Conservation (phyloP, 192 early-diverging fungal species). For the Coemansia erecta region DNA sequence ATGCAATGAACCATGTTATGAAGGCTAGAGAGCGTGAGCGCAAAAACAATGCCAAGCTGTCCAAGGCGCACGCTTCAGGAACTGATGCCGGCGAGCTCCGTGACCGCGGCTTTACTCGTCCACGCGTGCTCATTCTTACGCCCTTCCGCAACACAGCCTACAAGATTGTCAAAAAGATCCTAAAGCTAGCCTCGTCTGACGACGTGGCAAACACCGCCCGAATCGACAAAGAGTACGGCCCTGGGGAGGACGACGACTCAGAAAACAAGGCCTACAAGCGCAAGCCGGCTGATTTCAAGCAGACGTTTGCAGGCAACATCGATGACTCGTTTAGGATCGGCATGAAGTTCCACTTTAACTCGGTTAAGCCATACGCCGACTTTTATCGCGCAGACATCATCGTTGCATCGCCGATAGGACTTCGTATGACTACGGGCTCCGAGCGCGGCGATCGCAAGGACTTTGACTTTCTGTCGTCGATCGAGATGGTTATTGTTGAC, state of each 20-base stretch:
- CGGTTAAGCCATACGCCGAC: conserved; percentile 81
- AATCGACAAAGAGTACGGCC: conserved; percentile 71
- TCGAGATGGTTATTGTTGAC: conserved; percentile 88
- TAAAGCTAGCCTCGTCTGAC: conserved; percentile 72
- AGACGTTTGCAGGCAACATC: conserved; percentile 90
- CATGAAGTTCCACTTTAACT: conserved; percentile 81
- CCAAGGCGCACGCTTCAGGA: conserved; percentile 57
- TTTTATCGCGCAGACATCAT: conserved; percentile 93
- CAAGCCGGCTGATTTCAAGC: conserved; percentile 77
- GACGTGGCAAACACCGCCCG: conserved; percentile 85
- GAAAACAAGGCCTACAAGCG: conserved; percentile 51
- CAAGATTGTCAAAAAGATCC: conserved; percentile 74
- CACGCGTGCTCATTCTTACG: conserved; percentile 84
- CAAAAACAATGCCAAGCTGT: conserved; percentile 77
- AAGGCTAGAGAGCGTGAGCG: conserved; percentile 64
- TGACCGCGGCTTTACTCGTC: conserved; percentile 95
- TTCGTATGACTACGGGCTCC: conserved; percentile 80
- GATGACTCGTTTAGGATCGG: conserved; percentile 95
- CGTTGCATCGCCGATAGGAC: conserved; percentile 87
- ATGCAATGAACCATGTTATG: conserved; percentile 88
- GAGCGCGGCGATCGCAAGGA: conserved; percentile 82
- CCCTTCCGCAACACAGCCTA: conserved; percentile 84
- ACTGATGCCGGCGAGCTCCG: conserved; percentile 71
- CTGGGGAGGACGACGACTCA: conserved; percentile 59
- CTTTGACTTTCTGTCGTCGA: conserved; percentile 90